Evolutionary conservation across 83 land plant genomes (phyloP).

Genomic region (Isoetes engelmannii): DNA sequence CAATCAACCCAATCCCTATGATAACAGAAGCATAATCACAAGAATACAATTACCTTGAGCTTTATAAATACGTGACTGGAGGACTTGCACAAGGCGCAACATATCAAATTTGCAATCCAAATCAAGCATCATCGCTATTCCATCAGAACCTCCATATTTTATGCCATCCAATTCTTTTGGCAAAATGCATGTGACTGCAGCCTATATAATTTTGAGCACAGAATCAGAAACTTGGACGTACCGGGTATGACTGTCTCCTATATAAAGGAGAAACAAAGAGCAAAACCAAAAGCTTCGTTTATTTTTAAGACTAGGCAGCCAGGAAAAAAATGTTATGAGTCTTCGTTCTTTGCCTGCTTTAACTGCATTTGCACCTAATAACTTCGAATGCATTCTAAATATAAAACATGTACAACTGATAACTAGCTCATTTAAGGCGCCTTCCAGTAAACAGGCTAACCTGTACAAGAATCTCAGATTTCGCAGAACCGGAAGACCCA

Average conservation of each 20-base stretch:
- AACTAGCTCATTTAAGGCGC: neutral
- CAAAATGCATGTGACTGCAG: constrained; percentile 24
- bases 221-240: no score
- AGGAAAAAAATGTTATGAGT: no score
- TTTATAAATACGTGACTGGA: constrained; percentile 19
- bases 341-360: no score
- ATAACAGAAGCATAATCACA: neutral
- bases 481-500: constrained; percentile 69
- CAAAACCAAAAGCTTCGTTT: no score
- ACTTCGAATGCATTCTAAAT: no score
- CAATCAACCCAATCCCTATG: neutral
- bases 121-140: constrained; percentile 40
- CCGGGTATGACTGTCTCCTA: no score
- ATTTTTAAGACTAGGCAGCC: no score
- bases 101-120: constrained; percentile 66
- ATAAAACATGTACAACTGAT: no score
- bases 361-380: no score
- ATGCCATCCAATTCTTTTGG: constrained; percentile 14
- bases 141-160: constrained; percentile 29
- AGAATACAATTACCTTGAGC: neutral
- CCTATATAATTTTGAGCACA: constrained; percentile 1
- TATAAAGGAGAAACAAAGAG: no score
- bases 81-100: constrained; percentile 28
- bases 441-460: constrained; percentile 12
- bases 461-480: constrained; percentile 63